phyloP scores from a whole-genome alignment of 192 early-diverging fungal genomes.

The Diversispora eburnea region DNA sequence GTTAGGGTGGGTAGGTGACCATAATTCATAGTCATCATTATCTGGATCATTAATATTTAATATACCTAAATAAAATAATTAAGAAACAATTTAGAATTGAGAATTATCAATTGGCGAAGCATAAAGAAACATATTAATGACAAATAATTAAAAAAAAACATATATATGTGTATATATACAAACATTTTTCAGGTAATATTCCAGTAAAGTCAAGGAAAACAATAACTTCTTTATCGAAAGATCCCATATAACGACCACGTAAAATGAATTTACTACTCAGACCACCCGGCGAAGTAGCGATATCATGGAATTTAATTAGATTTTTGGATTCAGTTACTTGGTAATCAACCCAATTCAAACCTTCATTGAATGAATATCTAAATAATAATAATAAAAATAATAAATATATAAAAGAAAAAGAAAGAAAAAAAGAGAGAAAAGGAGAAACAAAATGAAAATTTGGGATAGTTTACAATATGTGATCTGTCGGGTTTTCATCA shows the following conservation, averaged over 20 bases:
- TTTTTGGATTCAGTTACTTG: neutral
- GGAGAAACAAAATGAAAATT: neutral
- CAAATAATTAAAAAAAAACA: slow-evolving; percentile 27
- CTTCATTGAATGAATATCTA: neutral
- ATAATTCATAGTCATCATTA: slow-evolving; percentile 85
- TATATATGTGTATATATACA: neutral
- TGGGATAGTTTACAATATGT: slow-evolving; percentile 44
- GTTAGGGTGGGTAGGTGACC: slow-evolving; percentile 62
- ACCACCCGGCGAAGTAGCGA: neutral
- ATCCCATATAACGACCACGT: neutral
- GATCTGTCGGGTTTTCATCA: slow-evolving; percentile 66
- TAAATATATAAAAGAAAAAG: neutral
- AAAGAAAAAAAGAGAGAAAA: too few relatives aligned
- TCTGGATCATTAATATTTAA: slow-evolving; percentile 23
- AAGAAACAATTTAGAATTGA: slow-evolving; percentile 43
- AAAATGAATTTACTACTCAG: neutral
- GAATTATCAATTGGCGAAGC: neutral
- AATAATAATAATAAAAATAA: neutral
- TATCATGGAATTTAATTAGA: neutral
- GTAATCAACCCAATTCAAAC: neutral
- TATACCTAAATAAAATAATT: slow-evolving; percentile 33
- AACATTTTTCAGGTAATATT: neutral
- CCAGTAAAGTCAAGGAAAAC: neutral
- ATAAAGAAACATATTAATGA: slow-evolving; percentile 36
- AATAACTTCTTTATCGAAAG: neutral